Evolutionary conservation across 2,329 filamentous ascomycete species (phyloP), one percentile per base, ranked within the genome.

Genomic region (Xylaria sp.): DNA sequence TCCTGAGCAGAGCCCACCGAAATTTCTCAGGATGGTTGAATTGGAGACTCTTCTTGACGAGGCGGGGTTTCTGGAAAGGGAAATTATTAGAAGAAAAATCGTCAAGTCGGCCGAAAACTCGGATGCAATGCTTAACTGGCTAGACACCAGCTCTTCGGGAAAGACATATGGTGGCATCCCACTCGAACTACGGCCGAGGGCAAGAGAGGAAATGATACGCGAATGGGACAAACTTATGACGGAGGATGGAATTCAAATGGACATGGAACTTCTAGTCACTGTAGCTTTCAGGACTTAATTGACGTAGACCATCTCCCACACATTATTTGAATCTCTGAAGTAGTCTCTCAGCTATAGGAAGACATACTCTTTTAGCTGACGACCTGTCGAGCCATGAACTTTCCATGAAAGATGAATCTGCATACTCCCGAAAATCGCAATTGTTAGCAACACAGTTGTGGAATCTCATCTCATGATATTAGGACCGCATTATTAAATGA

Each of bases 141-240:
- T 77, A 50, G 75, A 75, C 61, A 75, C 73, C 5, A 77, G 76
- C 60, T 76, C 75, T 25, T 77, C 75, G 3, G 76, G 76, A 29
- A 75, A 76, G 66, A 77, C 74, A 17, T 77, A 76, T 50, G 76
- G 76, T 2, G 72, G 73, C 4, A 73, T 77, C 44, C 76, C 76
- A 11, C 50, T 72, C 2, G 72, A 77, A n/a, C 38, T 77, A 55
- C 69, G 73, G 36, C 72, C 73, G 0, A 61, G 56, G 20, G 75
- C 74, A 1, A 72, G 73, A 47, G 69, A 74, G 63, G 74, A 75
- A 55, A 77, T 77, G 76, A 74, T 69, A 55, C 49, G 22, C 17
- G 74, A 76, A 39, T 77, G 75, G 75, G 70, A 76, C 7, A 74
- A 75, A 50, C 27, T 75, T 15, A 67, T 56, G 10, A 74, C 70